Base-by-base conservation (phyloP, 2,329 filamentous ascomycete genomes). In the Amesomyces nigricolor region DNA sequence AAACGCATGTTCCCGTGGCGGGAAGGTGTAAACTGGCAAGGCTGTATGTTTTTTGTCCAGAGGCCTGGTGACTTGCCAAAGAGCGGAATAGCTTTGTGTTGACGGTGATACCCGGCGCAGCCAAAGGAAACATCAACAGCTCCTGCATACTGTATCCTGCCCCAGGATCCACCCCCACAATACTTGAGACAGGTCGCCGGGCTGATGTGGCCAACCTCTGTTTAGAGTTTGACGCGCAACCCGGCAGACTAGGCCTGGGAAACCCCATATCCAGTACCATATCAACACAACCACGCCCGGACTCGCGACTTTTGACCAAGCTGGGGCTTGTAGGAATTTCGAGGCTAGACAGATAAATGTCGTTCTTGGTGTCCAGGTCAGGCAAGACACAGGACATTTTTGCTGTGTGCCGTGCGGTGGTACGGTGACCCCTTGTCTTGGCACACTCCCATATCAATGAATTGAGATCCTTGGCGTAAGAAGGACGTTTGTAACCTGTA, bases 131-230 rank as follows among this genome's bases (percentile, higher is more conserved):
- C 40, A 51, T 51, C 19, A 30, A 32, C 43, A 35, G 17, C 29
- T 37, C 14, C 40, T 37, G 13, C 9, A 13, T 11, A 19, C 38
- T 37, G 46, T 22, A 30, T 16, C 8, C 38, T 43, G 48, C 16
- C 49, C 16, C 4, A 19, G 37, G 51, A 26, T 38, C 51, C 51
- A 30, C 51, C 51, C 51, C 51, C 51, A 48, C 44, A 48, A 19
- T 17, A 17, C 26, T 43, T 53, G 51, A 53, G 47, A 53, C 51
- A 53, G 22, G 16, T 2, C 22, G 9, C 42, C 44, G 17, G 26
- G 22, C 35, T 48, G 50, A 47, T 39, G 6, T n/a, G 40, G 29
- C 40, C 32, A 37, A 37, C 39, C 35, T 5, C 39, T 39, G 39
- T 11, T 43, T 35, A 39, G 10, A 7, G 39, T 11, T 39, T 32